phyloP scores from a whole-genome alignment of 768 basidiomycete genomes.

The Suillus clintonianus region DNA sequence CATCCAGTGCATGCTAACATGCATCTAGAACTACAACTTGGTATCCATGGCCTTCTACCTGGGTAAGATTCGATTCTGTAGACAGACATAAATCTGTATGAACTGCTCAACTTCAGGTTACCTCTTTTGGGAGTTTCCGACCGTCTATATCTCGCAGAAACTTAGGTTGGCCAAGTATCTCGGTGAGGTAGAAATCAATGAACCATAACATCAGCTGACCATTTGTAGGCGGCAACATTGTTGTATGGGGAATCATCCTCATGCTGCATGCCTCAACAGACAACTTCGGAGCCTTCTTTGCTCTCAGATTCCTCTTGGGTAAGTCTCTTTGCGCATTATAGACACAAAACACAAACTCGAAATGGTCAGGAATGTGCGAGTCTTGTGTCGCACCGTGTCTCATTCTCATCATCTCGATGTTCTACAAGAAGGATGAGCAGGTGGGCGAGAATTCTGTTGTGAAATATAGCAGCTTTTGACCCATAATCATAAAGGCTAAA shows the following conservation, averaged over 20 bases:
- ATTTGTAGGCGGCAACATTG: conserved; percentile 51
- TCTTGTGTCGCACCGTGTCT: conserved; percentile 64
- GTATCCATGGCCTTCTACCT: conserved; percentile 66
- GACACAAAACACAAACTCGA: not conserved
- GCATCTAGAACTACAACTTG: conserved; percentile 57
- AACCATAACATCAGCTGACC: not conserved
- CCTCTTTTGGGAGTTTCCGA: conserved; percentile 65
- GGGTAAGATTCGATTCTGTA: conserved; percentile 33
- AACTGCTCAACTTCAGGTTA: conserved; percentile 39
- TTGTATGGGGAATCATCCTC: conserved; percentile 59
- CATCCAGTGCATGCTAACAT: conserved; percentile 1
- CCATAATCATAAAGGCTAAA: conserved; percentile 40
- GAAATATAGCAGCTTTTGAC: not conserved
- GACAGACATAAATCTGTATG: not conserved
- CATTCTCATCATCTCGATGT: conserved; percentile 65
- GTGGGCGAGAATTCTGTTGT: conserved; percentile 19
- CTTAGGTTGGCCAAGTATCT: conserved; percentile 61
- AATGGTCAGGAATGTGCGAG: conserved; percentile 60
- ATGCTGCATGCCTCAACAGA: conserved; percentile 61
- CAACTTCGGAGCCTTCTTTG: conserved; percentile 64
- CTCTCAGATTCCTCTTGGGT: conserved; percentile 62
- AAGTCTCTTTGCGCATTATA: conserved; percentile 6
- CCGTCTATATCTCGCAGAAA: conserved; percentile 66
- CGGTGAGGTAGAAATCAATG: conserved; percentile 33
- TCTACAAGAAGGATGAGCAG: conserved; percentile 71